Base-by-base conservation (phyloP, 768 basidiomycete genomes). In the Cytidiella melzeri region DNA sequence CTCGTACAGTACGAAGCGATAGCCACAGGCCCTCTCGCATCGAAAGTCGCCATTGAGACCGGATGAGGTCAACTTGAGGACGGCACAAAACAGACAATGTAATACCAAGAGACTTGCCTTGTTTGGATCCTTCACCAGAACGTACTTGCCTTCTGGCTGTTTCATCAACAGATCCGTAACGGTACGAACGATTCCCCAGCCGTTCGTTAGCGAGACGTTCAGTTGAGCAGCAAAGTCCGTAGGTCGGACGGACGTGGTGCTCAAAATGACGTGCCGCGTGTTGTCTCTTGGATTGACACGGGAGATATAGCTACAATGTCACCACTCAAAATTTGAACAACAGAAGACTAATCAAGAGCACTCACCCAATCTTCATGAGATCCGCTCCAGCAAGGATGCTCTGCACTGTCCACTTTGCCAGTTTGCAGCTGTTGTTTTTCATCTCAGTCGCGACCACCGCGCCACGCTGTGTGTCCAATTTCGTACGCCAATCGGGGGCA, bases 371-470 rank as follows among this genome's bases (percentile, higher is more conserved):
- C 73, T 98, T 99, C 84, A 98, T 87, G 53, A 84, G 70, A 44
- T 98, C 96, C 19, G 93, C 95, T 39, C 96, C 96, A 39, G 96
- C 92, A 28, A 99, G 74, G 34, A 97, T 76, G 62, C 88, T 88
- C 73, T 97, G 93, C 15, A 97, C 90, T 0, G 95, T 85, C 93
- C 95, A 99, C 61, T 95, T 87, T 18, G 94, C 93, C 24, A 99
- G 78, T 67, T 99, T 99, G 72, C 86, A 93, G 59, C 86, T 90
- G 72, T 99, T 99, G 70, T 99, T 99, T 74, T 98, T 99, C 96
- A 98, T 98, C 75, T 99, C 96, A 21, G 92, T 94, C 28, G 96
- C 92, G 52, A 98, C 93, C 38, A 99, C 95, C 2, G 96, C 96
- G 54, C 96, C 96, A 40, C 93, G 82, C 68, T 97, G 93, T 4